Evolutionary conservation across 495 filamentous ascomycete genomes (phyloP), one percentile per base, ranked within the genome.

Genomic region (Aspergillus ostianus): DNA sequence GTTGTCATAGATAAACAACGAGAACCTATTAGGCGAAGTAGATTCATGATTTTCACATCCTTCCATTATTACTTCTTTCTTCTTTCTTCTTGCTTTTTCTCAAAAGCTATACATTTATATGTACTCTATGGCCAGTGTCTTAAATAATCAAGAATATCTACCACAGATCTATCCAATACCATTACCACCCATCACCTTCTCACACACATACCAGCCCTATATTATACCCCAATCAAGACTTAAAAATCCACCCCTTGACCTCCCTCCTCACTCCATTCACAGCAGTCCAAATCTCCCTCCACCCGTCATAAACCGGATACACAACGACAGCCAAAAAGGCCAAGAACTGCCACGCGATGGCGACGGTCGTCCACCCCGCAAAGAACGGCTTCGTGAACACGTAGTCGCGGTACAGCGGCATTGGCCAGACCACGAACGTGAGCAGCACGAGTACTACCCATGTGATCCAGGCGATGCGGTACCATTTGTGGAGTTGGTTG

Each of bases 331-430:
- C 70, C 15, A 72, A 67, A 47, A 81, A 72, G 6, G 76, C 74
- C 46, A 65, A 63, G 58, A 78, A 81, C 51, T 73, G 70, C 78
- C 79, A 81, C 12, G 79, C 70, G n/a, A 80, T 77, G 0, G 75
- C 69, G 0, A 81, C 73, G 0, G 71, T 74, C 0, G 71, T 59
- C 80, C 80, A 82, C 0, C 73, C 76, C 0, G 64, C 64, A 62
- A 80, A 81, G 61, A 82, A 82, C 10, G 71, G 61, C 58, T 75
- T 76, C 0, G 65, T 75, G 58, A 81, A 80, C 19, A 79, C 71
- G 20, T 76, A 79, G 51, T 78, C 63, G 3, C 76, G 69, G 49
- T 78, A 79, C 12, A 79, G 67, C 52, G 77, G 76, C 60, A 80
- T 65, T 9, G 76, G 77, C 75, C 76, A 79, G 3, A 70, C 58